Percentiles rank a stretch among this genome's conserved stretches.
phyloP scores from a whole-genome alignment of 1,284 basidiomycete species.

The Ustilago shanxiensis region DNA sequence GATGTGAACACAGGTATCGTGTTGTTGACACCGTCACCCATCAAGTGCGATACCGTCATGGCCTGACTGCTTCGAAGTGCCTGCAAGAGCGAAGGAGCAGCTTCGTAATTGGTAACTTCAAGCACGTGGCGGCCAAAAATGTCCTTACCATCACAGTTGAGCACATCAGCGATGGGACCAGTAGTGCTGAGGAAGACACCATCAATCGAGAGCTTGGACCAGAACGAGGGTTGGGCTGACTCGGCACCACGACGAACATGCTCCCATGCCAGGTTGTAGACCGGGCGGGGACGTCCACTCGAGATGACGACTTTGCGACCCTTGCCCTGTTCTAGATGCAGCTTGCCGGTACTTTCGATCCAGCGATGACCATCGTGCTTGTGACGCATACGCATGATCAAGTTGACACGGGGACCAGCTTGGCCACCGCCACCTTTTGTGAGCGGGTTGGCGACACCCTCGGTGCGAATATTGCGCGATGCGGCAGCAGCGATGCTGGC shows the following conservation, averaged over 20 bases:
- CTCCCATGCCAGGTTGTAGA: conserved; percentile 64
- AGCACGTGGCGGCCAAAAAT: conserved; percentile 56
- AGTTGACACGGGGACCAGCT: conserved; percentile 62
- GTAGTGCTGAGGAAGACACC: conserved; percentile 60
- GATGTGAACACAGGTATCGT: conserved; percentile 56
- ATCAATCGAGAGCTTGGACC: conserved; percentile 62
- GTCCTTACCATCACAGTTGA: conserved; percentile 48
- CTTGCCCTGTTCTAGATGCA: conserved; percentile 68
- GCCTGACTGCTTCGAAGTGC: conserved; percentile 52
- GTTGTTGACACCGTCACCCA: conserved; percentile 50
- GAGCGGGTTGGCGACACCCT: conserved; percentile 58
- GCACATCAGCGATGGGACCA: conserved; percentile 46
- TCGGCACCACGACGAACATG: conserved; percentile 53
- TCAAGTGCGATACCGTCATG: conserved; percentile 54
- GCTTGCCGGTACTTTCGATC: conserved; percentile 65
- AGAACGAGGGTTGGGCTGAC: conserved; percentile 53
- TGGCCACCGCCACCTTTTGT: conserved; percentile 67
- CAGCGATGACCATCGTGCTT: conserved; percentile 59
- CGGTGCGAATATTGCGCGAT: conserved; percentile 52
- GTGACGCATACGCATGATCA: conserved; percentile 65
- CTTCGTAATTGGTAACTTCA: conserved; percentile 58
- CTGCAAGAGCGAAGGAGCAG: conserved; percentile 54
- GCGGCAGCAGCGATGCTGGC: conserved; percentile 66
- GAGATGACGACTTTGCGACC: conserved; percentile 67
- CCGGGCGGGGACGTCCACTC: conserved; percentile 57